phyloP scores from a whole-genome alignment of 2,329 filamentous ascomycete genomes.

The Metarhizium humberi region DNA sequence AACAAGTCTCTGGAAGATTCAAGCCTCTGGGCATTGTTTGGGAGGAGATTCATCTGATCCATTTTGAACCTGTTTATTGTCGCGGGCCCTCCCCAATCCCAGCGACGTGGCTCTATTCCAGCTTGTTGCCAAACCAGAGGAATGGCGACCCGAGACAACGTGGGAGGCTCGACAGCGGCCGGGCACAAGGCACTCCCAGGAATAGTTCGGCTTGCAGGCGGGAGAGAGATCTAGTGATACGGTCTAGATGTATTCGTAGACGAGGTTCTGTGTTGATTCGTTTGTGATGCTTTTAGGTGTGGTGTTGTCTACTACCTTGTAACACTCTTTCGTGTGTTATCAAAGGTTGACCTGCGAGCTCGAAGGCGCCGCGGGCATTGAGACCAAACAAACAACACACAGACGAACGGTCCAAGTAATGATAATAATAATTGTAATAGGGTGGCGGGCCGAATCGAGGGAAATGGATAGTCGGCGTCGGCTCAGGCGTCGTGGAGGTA shows the following conservation, averaged over 20 bases:
- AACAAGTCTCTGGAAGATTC: constrained; percentile 18
- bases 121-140: neutral
- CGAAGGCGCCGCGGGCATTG: neutral
- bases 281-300: neutral
- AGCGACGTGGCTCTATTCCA: neutral
- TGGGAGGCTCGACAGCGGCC: neutral
- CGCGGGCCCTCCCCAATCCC: neutral
- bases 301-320: neutral
- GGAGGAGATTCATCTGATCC: constrained; percentile 19
- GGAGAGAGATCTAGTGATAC: neutral
- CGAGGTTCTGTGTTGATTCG: neutral
- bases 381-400: constrained; percentile 1
- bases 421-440: neutral
- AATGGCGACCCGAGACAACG: neutral
- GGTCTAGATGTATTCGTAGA: neutral
- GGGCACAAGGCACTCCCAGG: neutral
- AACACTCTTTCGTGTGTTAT: neutral
- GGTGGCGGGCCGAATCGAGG: neutral
- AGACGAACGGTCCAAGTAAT: neutral
- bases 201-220: neutral
- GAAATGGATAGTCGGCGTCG: neutral
- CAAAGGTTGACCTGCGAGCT: neutral
- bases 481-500: neutral
- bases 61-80: constrained; percentile 9
- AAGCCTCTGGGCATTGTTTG: constrained; percentile 13